Percentiles rank a stretch among this genome's conserved stretches.
Evolutionary conservation across 73 alveolate species (phyloP).

Genomic region (Stentor roeselii): DNA sequence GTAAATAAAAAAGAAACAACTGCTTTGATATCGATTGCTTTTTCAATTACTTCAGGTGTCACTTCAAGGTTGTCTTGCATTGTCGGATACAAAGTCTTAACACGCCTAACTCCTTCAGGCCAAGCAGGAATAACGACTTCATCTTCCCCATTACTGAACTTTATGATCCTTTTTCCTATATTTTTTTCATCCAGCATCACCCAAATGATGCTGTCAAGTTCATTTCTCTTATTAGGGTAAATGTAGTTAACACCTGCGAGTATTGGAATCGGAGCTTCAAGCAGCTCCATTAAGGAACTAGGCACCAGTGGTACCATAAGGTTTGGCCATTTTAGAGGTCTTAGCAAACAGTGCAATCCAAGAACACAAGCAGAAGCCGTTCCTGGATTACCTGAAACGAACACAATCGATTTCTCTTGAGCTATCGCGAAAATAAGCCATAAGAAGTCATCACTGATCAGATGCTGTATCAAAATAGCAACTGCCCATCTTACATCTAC

Average conservation of each 20-base stretch:
- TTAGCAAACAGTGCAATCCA: slow-evolving; percentile 42
- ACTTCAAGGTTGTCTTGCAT: no score
- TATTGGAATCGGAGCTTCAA: slow-evolving; percentile 75
- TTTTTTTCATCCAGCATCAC: slow-evolving; percentile 10
- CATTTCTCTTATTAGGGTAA: background rate
- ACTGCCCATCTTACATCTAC: slow-evolving; percentile 41
- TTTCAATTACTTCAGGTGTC: no score
- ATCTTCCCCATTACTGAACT: background rate
- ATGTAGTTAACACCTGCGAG: slow-evolving; percentile 34
- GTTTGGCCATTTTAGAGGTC: slow-evolving; percentile 69
- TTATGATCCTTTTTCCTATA: background rate
- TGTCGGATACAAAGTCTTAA: no score
- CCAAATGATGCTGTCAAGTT: background rate
- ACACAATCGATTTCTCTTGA: slow-evolving; percentile 62
- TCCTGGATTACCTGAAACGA: slow-evolving; percentile 46
- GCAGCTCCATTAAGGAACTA: slow-evolving; percentile 46
- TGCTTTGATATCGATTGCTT: no score
- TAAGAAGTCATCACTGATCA: slow-evolving; percentile 38
- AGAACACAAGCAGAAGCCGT: slow-evolving; percentile 45
- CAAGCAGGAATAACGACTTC: slow-evolving; percentile 15
- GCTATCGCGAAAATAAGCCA: slow-evolving; percentile 44
- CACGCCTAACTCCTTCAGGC: no score
- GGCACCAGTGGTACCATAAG: slow-evolving; percentile 59
- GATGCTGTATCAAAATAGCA: slow-evolving; percentile 40
- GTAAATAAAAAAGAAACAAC: no score